phyloP scores from a whole-genome alignment of 306 rosid species.

The Pyrus betulifolia region DNA sequence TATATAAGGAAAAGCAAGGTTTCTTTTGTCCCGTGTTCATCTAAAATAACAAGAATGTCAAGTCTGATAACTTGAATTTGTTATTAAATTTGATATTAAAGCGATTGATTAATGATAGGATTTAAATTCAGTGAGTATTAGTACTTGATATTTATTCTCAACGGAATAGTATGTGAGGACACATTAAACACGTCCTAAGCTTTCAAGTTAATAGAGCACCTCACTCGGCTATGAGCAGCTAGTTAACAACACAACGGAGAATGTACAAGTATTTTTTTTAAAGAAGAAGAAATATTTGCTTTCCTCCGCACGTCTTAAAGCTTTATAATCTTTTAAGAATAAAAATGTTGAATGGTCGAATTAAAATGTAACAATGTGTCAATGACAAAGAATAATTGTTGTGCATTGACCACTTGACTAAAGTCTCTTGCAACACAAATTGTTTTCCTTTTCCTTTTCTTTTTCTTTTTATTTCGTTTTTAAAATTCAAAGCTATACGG shows the following conservation, averaged over 20 bases:
- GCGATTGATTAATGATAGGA: no score
- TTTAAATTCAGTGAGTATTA: no score
- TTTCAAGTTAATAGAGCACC: neutral
- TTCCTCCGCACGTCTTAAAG: slow-evolving; percentile 49
- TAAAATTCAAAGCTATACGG: neutral
- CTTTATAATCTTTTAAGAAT: neutral
- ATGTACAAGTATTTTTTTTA: neutral
- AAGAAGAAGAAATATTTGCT: neutral
- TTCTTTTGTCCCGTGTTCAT: slow-evolving; percentile 9
- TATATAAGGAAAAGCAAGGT: neutral
- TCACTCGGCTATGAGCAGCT: neutral
- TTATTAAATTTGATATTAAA: no score
- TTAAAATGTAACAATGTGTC: neutral
- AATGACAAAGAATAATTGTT: slow-evolving; percentile 23
- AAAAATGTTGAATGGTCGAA: neutral
- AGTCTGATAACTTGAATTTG: neutral
- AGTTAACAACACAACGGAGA: neutral
- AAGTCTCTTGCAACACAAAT: neutral
- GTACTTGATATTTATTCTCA: no score
- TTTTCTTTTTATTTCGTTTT: neutral
- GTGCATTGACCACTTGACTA: slow-evolving; percentile 40
- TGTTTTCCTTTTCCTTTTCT: neutral
- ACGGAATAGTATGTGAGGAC: no score
- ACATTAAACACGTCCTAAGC: no score
- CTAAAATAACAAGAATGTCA: neutral